Conservation (phyloP, 495 filamentous ascomycete species). For the Chaetomidium leptoderma region DNA sequence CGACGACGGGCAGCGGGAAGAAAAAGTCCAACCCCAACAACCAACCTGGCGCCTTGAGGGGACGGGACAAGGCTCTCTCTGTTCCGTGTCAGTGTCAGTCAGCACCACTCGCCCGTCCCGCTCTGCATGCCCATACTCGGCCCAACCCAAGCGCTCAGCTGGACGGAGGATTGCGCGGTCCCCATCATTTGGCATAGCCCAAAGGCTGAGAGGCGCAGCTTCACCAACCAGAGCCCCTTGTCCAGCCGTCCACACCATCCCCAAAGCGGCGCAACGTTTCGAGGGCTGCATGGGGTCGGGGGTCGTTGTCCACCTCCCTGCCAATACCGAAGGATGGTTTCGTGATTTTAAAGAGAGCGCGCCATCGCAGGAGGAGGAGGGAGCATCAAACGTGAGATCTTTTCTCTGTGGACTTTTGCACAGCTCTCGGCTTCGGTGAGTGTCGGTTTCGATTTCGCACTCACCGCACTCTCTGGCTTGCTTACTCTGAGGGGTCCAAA, state of each 20-base stretch:
- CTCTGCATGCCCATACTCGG: neutral
- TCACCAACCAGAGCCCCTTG: conserved; percentile 19
- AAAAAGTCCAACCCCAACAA: too few relatives aligned
- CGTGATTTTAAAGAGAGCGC: neutral
- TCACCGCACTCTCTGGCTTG: neutral
- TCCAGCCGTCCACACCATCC: conserved; percentile 4
- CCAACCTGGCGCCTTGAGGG: neutral
- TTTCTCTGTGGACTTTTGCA: neutral
- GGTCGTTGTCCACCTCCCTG: neutral
- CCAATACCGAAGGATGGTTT: neutral
- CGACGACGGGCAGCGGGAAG: neutral
- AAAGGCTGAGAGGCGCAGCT: conserved; percentile 22
- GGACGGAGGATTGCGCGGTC: conserved; percentile 16
- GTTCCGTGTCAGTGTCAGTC: neutral
- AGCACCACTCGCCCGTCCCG: neutral
- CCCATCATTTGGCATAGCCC: conserved; percentile 12
- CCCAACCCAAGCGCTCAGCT: conserved; percentile 12
- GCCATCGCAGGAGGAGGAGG: too few relatives aligned
- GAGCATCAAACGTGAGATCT: neutral
- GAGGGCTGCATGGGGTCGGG: conserved; percentile 2
- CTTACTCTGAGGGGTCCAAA: neutral
- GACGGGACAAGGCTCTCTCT: conserved; percentile 6
- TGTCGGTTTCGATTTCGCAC: neutral
- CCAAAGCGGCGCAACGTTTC: conserved; percentile 15
- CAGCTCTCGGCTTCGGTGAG: too few relatives aligned